These are phyloP conservation scores for Tylopilus orsonianus DNA, from an alignment of 1,284 basidiomycete genomes.

Conservation along the genomic window DNA sequence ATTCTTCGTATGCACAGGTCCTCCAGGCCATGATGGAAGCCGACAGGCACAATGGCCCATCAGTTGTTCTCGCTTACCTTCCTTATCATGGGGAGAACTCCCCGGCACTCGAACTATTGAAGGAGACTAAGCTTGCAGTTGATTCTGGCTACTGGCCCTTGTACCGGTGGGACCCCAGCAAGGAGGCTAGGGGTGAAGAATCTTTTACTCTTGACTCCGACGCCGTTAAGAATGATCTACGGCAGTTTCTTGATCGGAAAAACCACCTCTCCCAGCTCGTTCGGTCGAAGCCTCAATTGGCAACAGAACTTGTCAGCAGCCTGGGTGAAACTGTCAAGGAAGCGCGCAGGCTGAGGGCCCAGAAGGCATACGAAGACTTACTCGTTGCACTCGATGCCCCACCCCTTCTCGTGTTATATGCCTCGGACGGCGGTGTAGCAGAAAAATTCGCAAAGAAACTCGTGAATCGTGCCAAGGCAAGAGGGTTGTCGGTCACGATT, in stretches of 20 bases:
- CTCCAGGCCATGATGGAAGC: constrained; percentile 92
- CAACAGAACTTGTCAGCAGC: constrained; percentile 82
- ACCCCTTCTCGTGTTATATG: constrained; percentile 86
- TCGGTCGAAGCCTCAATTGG: constrained; percentile 77
- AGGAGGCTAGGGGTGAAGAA: constrained; percentile 72
- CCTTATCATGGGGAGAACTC: constrained; percentile 81
- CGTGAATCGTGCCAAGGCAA: constrained; percentile 77
- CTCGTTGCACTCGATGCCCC: constrained; percentile 87
- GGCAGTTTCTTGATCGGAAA: constrained; percentile 93
- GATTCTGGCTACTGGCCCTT: constrained; percentile 98
- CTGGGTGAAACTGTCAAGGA: constrained; percentile 84
- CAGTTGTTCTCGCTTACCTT: constrained; percentile 92
- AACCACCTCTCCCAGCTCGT: constrained; percentile 95
- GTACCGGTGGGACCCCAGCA: constrained; percentile 95
- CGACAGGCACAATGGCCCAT: constrained; percentile 87
- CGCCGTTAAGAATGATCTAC: constrained; percentile 91
- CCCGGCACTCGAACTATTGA: constrained; percentile 85
- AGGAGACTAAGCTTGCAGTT: constrained; percentile 96
- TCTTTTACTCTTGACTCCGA: constrained; percentile 95
- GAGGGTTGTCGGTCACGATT: constrained; percentile 79
- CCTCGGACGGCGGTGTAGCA: constrained; percentile 91
- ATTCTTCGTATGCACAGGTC: constrained; percentile 94
- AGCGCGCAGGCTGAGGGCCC: constrained; percentile 81
- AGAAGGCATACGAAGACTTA: constrained; percentile 85
- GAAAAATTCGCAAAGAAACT: constrained; percentile 96